Conservation (phyloP, 2,329 filamentous ascomycete species). For the Bipolaris victoriae region DNA sequence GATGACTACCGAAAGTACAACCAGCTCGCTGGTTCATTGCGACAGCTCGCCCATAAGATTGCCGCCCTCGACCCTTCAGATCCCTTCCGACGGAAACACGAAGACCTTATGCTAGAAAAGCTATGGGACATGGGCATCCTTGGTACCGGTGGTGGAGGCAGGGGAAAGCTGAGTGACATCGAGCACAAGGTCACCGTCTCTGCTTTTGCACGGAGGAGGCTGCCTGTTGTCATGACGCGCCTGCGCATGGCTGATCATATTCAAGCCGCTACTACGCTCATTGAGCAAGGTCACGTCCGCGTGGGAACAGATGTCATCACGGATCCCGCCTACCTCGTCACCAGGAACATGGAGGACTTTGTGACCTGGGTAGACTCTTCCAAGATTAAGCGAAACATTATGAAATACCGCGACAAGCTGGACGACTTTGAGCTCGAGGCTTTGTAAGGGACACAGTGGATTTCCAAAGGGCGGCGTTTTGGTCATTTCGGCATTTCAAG, state of each 20-base stretch:
- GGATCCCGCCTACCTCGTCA: constrained; percentile 88
- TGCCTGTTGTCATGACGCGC: constrained; percentile 90
- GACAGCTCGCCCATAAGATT: constrained; percentile 87
- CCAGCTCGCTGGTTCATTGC: constrained; percentile 66
- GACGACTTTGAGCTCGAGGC: constrained; percentile 85
- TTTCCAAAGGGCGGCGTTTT: constrained; percentile 32
- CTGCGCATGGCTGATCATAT: constrained; percentile 92
- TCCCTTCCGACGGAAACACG: constrained; percentile 79
- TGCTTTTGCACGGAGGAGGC: constrained; percentile 80
- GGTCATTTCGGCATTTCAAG: constrained; percentile 23
- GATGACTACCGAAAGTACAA: constrained; percentile 74
- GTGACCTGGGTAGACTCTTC: constrained; percentile 95
- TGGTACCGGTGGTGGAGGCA: constrained; percentile 66
- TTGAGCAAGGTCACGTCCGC: constrained; percentile 92
- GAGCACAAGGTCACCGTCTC: constrained; percentile 89
- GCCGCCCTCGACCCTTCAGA: constrained; percentile 80
- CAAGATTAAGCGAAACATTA: constrained; percentile 96
- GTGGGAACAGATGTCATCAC: constrained; percentile 90
- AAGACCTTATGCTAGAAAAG: constrained; percentile 87
- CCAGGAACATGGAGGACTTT: constrained; percentile 90
- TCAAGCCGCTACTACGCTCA: constrained; percentile 77
- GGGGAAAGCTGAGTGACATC: constrained; percentile 70
- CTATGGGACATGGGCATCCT: constrained; percentile 91
- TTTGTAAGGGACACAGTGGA: constrained; percentile 17
- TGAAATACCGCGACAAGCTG: constrained; percentile 92